Conservation (phyloP, 352 stramenopile species). For the Pythium periplocum region DNA sequence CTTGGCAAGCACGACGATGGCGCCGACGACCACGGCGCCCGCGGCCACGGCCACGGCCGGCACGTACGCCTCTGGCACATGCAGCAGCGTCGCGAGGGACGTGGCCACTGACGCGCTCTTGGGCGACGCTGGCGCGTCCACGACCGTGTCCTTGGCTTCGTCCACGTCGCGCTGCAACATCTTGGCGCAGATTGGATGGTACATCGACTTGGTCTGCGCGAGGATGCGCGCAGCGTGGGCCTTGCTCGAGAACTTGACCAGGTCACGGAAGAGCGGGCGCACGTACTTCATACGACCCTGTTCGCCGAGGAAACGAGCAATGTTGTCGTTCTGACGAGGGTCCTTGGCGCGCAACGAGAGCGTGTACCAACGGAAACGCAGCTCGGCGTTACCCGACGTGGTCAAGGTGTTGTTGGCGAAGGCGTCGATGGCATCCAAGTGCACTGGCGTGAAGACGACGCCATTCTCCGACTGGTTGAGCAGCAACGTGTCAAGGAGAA, state of each 20-base stretch:
- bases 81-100: not conserved
- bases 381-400: conserved; percentile 55
- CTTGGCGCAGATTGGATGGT: conserved; percentile 68
- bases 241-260: conserved; percentile 33
- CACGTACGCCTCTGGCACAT: not conserved
- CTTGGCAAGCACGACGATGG: not conserved
- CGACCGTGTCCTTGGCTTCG: not conserved
- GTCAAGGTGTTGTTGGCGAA: conserved; percentile 41
- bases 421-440: conserved; percentile 54
- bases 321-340: conserved; percentile 31
- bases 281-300: conserved; percentile 79
- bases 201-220: conserved; percentile 44
- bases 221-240: conserved; percentile 28
- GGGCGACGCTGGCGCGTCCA: too few species aligned
- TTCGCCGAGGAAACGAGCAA: conserved; percentile 47
- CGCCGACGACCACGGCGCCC: conserved; percentile 3
- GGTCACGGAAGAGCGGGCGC: conserved; percentile 55
- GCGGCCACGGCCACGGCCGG: conserved; percentile 1
- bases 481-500: conserved; percentile 56
- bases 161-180: conserved; percentile 44
- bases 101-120: conserved; percentile 36
- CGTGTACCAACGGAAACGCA: conserved; percentile 70
- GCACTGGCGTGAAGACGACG: conserved; percentile 18
- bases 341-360: conserved; percentile 46
- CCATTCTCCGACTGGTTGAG: conserved; percentile 23